A percentile compares a stretch with the other conserved stretches of the same genome.
Conservation (phyloP, 2,329 filamentous ascomycete species). For the Hymenoscyphus albidus region DNA sequence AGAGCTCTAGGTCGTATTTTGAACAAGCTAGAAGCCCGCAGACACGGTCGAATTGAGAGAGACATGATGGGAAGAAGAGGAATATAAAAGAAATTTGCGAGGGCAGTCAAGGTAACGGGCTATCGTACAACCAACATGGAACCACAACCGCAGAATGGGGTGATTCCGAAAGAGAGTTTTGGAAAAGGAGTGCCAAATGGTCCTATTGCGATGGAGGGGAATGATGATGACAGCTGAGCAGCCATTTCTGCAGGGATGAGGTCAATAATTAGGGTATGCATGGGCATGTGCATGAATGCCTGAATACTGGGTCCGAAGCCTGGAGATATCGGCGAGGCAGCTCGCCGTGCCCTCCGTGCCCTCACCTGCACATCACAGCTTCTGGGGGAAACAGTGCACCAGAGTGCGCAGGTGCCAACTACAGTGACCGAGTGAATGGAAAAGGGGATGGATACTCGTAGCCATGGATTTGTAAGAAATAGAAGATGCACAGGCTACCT, state of each 20-base stretch:
- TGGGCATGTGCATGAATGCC: too few species aligned
- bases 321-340: too few species aligned
- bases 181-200: conserved; percentile 1
- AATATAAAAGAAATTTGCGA: conserved; percentile 9
- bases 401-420: too few species aligned
- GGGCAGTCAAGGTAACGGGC: conserved; percentile 12
- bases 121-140: conserved; percentile 29
- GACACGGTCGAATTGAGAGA: conserved; percentile 20
- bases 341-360: too few species aligned
- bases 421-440: too few species aligned
- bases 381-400: too few species aligned
- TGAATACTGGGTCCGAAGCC: too few species aligned
- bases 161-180: conserved; percentile 8
- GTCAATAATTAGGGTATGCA: too few species aligned
- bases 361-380: too few species aligned
- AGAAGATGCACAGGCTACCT: not conserved
- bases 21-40: conserved; percentile 21
- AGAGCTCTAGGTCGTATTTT: conserved; percentile 17
- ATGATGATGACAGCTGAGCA: not conserved
- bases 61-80: conserved; percentile 26
- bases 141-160: conserved; percentile 25
- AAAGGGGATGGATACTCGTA: too few species aligned
- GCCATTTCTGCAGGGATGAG: too few species aligned
- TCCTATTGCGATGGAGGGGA: not conserved
- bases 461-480: too few species aligned